Evolutionary conservation across 2,329 filamentous ascomycete genomes (phyloP), one percentile per base, ranked within the genome.

Genomic region (Rhynchosporium graminicola): DNA sequence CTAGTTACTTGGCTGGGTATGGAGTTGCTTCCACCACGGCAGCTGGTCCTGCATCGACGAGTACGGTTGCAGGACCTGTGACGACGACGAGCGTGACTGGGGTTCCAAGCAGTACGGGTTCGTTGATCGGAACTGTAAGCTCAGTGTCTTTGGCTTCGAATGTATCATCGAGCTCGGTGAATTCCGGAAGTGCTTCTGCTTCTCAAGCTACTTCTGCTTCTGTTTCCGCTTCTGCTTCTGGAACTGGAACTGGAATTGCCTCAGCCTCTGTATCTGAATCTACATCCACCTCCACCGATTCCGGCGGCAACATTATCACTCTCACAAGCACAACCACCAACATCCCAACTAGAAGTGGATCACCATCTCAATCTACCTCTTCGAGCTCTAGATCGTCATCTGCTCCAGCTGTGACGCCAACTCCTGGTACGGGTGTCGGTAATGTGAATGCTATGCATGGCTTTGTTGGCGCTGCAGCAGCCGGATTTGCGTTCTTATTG

Each of bases 1-100:
- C 67, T 10, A 64, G 57, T 42, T 64, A 36, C 42, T 20, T 62
- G 3, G 13, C 60, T 28, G 55, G 55, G 6, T 62, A 52, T 12
- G 45, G 56, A 4, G 56, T 31, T 20, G 43, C 56, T 31, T 1
- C 31, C 4, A 26, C 33, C 13, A 48, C 43, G 13, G 20, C 29
- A 7, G 43, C 28, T 6, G 6, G 20, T 26, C 36, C 52, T 43
- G 20, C 3, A 20, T 7, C 15, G 1, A 29, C 20, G 52, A 10
- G 36, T 29, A 6, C 28, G 38, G 26, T 20, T 20, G 20, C 20
- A 31, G n/a, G 50, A 31, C 36, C 50, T 1, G 15, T 26, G 12
- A 10, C 29, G 20, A n/a, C 12, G 50, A n/a, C 33, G 36, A 20
- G 51, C n/a, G 40, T 15, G n/a, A 5, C 6, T 8, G 40, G 1